phyloP scores from a whole-genome alignment of 73 alveolate genomes.

The Effrenium voratum region DNA sequence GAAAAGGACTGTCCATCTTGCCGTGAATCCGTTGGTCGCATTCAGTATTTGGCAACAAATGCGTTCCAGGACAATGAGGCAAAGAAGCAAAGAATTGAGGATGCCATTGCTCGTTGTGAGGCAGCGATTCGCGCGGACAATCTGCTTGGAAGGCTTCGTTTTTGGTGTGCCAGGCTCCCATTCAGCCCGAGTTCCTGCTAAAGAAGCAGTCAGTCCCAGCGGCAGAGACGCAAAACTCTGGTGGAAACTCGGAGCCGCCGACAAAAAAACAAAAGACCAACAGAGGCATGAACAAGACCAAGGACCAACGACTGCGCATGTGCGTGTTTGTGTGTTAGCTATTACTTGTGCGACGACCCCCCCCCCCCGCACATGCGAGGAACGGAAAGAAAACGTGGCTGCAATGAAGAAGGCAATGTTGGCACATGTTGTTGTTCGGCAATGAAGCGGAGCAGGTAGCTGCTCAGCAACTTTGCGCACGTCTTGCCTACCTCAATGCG shows the following conservation, averaged over 20 bases:
- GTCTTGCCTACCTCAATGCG: constrained; percentile 66
- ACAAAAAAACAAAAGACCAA: constrained; percentile 32
- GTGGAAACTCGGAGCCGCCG: constrained; percentile 31
- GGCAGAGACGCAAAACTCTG: neutral
- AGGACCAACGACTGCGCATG: neutral
- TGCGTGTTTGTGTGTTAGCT: neutral
- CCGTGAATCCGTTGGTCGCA: too few species aligned
- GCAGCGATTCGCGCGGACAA: neutral
- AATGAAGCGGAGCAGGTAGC: neutral
- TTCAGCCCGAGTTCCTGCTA: constrained; percentile 71
- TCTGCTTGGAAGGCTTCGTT: neutral
- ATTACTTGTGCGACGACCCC: neutral
- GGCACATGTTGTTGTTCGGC: neutral
- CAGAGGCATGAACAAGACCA: constrained; percentile 65
- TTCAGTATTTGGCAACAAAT: too few species aligned
- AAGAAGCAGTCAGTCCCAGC: neutral
- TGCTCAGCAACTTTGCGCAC: constrained; percentile 69
- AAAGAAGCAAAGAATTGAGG: constrained; percentile 33
- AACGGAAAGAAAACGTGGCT: constrained; percentile 24
- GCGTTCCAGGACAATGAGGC: neutral
- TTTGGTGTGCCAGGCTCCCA: constrained; percentile 21
- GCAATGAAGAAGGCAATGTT: constrained; percentile 68
- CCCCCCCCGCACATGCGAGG: neutral
- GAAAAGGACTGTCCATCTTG: too few species aligned
- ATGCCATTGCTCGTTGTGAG: constrained; percentile 67